Conservation (phyloP, 768 basidiomycete genomes). For the Rhizopogon sp. region DNA sequence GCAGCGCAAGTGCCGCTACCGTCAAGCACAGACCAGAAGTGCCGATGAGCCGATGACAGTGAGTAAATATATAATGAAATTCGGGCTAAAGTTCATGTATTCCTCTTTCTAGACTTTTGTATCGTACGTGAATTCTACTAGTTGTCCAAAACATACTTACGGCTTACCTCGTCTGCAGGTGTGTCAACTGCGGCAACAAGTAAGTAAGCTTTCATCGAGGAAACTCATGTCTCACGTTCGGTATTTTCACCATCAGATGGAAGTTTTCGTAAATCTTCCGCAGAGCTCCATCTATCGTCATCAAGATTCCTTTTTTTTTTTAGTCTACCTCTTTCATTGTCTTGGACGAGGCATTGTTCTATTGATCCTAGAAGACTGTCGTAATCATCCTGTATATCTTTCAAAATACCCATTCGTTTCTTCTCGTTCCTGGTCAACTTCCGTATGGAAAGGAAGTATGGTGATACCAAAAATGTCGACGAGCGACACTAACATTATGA, state of each 20-base stretch:
- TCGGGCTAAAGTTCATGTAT: conserved; percentile 1
- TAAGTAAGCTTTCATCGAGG: conserved; percentile 14
- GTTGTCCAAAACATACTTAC: conserved; percentile 2
- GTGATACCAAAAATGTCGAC: too few species aligned
- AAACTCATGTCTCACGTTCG: not conserved
- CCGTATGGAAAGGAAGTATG: too few species aligned
- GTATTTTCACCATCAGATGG: conserved; percentile 36
- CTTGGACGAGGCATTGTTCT: conserved; percentile 1
- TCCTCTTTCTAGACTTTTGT: conserved; percentile 66
- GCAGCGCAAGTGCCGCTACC: conserved; percentile 83
- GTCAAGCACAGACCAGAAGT: conserved; percentile 94
- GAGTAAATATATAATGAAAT: conserved; percentile 24
- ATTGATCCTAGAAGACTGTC: not conserved
- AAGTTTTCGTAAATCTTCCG: conserved; percentile 51
- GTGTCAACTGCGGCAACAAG: conserved; percentile 64
- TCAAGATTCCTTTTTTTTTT: not conserved
- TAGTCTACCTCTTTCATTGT: conserved; percentile 8
- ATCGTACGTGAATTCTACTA: conserved; percentile 47
- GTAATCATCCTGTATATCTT: conserved; percentile 14
- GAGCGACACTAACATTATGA: too few species aligned
- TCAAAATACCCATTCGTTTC: conserved; percentile 7
- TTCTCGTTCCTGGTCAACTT: not conserved
- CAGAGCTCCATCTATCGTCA: not conserved
- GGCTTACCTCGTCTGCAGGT: conserved; percentile 30
- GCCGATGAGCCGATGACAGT: conserved; percentile 99